Evolutionary conservation across 768 basidiomycete genomes (phyloP), one percentile per base, ranked within the genome.

Genomic region (Termitomyces sp.): DNA sequence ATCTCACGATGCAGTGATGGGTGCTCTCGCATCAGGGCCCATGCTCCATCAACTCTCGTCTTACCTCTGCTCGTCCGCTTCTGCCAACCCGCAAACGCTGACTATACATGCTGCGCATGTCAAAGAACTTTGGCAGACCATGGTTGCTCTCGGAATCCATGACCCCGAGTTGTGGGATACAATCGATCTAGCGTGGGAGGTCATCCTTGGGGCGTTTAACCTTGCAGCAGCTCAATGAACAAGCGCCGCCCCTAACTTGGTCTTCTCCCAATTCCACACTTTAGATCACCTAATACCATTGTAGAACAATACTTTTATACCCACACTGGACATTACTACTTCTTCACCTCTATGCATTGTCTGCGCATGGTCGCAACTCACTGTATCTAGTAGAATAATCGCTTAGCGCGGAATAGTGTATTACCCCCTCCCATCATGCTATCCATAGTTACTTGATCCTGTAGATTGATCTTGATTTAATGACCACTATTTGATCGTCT

Each of bases 111-210:
- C 89, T n/a, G 78, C 84, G 35, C 81, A 81, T 62, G 82, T 91
- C 51, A 87, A 87, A 64, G 90, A 87, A 60, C 73, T 92, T 22
- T 94, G 90, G 90, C 83, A 85, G 62, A 88, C 91, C 67, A 82
- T 85, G 66, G 85, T 84, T 52, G 81, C 84, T 12, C 82, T 93
- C 40, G 91, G 91, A 22, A 67, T 93, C 7, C 79, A 80, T 62
- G 88, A 91, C 63, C 77, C 81, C 38, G 83, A 85, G 56, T 74
- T 93, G 38, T 94, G 91, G 92, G 82, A 84, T 54, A 82, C 83
- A 33, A 73, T 94, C 62, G 86, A 91, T 64, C 80, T 87, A 61
- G 88, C 89, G 22, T 93, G 90, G 88, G 87, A 89, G 65, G 79
- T 92, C 65, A 78, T 90, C 45, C 76, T 82, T 45, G 80, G 80